These are phyloP conservation scores for Globisporangium polare DNA, from an alignment of 352 stramenopile species.

Conservation along the genomic window DNA sequence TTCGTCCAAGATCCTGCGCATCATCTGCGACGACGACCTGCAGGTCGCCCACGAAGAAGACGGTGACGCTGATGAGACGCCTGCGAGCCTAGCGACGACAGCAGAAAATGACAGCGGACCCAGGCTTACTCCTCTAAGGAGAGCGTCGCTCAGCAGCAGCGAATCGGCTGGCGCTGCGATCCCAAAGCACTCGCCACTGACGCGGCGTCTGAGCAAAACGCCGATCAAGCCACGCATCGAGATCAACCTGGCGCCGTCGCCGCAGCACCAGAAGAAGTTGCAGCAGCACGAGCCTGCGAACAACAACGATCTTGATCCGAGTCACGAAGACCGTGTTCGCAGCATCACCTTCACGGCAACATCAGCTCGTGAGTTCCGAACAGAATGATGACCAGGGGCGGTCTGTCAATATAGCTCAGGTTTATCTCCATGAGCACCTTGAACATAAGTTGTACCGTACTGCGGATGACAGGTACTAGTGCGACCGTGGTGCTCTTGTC, in stretches of 20 bases:
- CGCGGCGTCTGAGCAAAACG: slow-evolving; percentile 29
- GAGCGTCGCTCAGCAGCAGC: background rate
- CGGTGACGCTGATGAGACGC: slow-evolving; percentile 8
- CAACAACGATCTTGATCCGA: background rate
- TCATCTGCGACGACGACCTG: slow-evolving; percentile 52
- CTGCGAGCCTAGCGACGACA: background rate
- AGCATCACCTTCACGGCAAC: background rate
- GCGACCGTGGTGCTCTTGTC: no score
- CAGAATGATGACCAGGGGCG: background rate
- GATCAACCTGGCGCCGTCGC: slow-evolving; percentile 32
- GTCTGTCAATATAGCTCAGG: background rate
- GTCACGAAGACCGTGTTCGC: background rate
- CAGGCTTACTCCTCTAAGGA: no score
- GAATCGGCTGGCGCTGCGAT: background rate
- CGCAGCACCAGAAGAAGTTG: slow-evolving; percentile 18
- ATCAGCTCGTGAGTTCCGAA: background rate
- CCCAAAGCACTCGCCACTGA: slow-evolving; percentile 22
- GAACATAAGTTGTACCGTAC: no score
- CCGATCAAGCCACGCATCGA: slow-evolving; percentile 37
- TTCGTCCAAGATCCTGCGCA: slow-evolving; percentile 42
- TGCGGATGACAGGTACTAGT: no score
- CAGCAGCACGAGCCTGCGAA: background rate
- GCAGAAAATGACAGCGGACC: no score
- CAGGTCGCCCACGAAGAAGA: slow-evolving; percentile 30
- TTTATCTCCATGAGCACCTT: no score